phyloP scores from a whole-genome alignment of 1,139 yeast genomes.

The Lodderomyces metapsilosis region DNA sequence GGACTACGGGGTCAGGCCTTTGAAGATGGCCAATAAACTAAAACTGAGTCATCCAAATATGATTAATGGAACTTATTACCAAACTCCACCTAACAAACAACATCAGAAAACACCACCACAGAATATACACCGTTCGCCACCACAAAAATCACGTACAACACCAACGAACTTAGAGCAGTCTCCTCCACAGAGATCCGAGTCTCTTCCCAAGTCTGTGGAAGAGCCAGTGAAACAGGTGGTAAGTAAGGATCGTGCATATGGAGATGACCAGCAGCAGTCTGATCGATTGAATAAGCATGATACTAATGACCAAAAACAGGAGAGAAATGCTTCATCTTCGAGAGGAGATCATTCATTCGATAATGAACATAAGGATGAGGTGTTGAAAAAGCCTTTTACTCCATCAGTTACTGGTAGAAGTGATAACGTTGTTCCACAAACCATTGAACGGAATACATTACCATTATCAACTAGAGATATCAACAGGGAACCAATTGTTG shows the following conservation, averaged over 20 bases:
- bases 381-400: background rate
- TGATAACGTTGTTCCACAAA: background rate
- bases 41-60: constrained; percentile 16
- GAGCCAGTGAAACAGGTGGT: background rate
- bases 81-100: constrained; percentile 2
- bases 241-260: background rate
- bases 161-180: background rate
- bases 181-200: background rate
- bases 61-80: constrained; percentile 1
- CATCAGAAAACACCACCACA: constrained; percentile 7
- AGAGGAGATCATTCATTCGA: background rate
- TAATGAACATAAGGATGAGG: background rate
- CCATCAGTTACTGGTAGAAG: background rate
- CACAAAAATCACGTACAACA: background rate
- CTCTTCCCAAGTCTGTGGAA: background rate
- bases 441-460: background rate
- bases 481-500: background rate
- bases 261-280: background rate
- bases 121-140: background rate
- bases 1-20: constrained; percentile 77
- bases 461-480: background rate
- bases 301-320: background rate
- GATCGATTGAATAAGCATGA: background rate
- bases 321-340: background rate
- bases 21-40: constrained; percentile 54